Evolutionary conservation across 352 stramenopile genomes (phyloP).

Genomic region (Blastocystis sp.): DNA sequence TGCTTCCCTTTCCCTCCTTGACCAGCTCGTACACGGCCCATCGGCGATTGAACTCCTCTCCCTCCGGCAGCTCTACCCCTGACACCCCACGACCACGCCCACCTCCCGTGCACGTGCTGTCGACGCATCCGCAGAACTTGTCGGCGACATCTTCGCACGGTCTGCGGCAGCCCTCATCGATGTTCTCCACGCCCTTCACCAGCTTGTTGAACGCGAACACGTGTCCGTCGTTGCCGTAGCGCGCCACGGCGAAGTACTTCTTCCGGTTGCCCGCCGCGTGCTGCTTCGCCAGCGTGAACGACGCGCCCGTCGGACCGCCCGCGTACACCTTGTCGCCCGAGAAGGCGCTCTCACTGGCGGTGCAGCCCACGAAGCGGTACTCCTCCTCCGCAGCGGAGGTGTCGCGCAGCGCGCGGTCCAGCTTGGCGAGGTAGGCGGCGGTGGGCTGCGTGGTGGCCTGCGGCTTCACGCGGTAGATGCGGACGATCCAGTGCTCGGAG

Average conservation of each 20-base stretch:
- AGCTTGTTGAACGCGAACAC: slow-evolving; percentile 83
- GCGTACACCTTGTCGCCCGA: slow-evolving; percentile 82
- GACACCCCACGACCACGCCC: slow-evolving; percentile 65
- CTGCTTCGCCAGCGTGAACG: slow-evolving; percentile 83
- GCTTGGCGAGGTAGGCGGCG: background rate
- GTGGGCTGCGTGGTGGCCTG: slow-evolving; percentile 48
- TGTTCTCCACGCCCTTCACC: slow-evolving; percentile 72
- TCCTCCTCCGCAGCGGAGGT: background rate
- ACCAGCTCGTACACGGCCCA: slow-evolving; percentile 81
- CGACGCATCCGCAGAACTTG: slow-evolving; percentile 81
- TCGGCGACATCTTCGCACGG: slow-evolving; percentile 78
- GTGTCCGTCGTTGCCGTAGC: slow-evolving; percentile 79
- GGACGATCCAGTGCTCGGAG: slow-evolving; percentile 89
- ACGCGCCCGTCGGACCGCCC: slow-evolving; percentile 81
- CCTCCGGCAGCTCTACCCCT: slow-evolving; percentile 73
- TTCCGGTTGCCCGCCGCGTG: slow-evolving; percentile 80
- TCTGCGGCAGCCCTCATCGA: slow-evolving; percentile 80
- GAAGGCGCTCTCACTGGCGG: slow-evolving; percentile 80
- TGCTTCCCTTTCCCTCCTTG: background rate
- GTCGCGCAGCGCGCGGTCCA: background rate
- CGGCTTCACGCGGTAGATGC: slow-evolving; percentile 88
- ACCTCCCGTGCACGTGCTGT: slow-evolving; percentile 79
- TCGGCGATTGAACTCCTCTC: slow-evolving; percentile 83
- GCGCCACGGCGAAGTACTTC: slow-evolving; percentile 82
- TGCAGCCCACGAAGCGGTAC: slow-evolving; percentile 78